phyloP scores from a whole-genome alignment of 768 basidiomycete genomes.

The Leucosporidium yakuticum region DNA sequence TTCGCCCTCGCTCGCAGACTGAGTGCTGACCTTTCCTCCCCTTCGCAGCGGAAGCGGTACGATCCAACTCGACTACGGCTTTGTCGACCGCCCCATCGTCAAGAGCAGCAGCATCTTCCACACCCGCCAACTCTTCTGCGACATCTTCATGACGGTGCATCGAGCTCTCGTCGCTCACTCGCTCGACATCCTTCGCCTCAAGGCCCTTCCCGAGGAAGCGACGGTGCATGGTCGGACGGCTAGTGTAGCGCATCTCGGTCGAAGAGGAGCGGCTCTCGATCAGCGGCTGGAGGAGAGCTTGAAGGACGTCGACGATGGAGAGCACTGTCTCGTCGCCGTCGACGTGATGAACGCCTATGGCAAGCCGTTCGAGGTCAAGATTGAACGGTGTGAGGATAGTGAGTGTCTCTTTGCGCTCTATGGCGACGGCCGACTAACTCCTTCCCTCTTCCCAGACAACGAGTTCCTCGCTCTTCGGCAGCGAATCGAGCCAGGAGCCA shows the following conservation, averaged over 20 bases:
- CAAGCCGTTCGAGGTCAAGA: slow-evolving; percentile 78
- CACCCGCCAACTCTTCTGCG: slow-evolving; percentile 78
- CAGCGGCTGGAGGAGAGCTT: slow-evolving; percentile 35
- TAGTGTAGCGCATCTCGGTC: slow-evolving; percentile 23
- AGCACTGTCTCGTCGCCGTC: slow-evolving; percentile 80
- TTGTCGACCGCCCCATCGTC: slow-evolving; percentile 50
- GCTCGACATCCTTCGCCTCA: slow-evolving; percentile 72
- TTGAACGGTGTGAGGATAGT: slow-evolving; percentile 48
- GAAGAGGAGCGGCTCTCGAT: slow-evolving; percentile 28
- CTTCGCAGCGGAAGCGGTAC: slow-evolving; percentile 64
- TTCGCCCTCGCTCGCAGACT: neutral
- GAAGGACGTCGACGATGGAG: slow-evolving; percentile 48
- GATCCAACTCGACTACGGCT: slow-evolving; percentile 77
- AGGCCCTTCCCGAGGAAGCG: slow-evolving; percentile 4
- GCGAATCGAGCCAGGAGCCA: slow-evolving; percentile 43
- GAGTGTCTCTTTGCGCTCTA: neutral
- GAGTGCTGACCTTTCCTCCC: neutral
- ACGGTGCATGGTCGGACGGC: slow-evolving; percentile 14
- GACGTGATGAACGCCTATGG: slow-evolving; percentile 91
- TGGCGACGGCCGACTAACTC: neutral
- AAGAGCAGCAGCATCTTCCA: slow-evolving; percentile 55
- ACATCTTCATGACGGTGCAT: slow-evolving; percentile 88
- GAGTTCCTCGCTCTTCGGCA: slow-evolving; percentile 4
- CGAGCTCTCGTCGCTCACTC: slow-evolving; percentile 82
- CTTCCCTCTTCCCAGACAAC: neutral